phyloP scores from a whole-genome alignment of 768 basidiomycete species.

The Tubosaeta sp. region DNA sequence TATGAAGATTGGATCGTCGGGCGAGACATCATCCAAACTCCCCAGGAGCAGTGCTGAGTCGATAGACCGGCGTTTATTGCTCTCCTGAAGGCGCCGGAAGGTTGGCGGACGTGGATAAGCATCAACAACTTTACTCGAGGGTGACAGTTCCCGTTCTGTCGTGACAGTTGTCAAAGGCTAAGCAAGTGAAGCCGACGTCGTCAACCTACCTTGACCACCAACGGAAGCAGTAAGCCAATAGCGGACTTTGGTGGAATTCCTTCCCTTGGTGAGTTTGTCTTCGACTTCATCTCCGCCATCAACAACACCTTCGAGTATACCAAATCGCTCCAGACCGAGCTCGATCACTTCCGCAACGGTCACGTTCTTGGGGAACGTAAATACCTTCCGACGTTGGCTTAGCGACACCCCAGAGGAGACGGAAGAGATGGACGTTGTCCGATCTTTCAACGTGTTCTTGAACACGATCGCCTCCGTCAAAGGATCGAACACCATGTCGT shows the following conservation, averaged over 20 bases:
- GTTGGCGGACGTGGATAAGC: slow-evolving; percentile 73
- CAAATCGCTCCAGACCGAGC: slow-evolving; percentile 86
- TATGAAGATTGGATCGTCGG: slow-evolving; percentile 86
- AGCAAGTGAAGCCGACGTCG: not conserved
- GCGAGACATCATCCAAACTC: slow-evolving; percentile 64
- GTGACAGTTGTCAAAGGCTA: slow-evolving; percentile 8
- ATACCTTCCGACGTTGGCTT: slow-evolving; percentile 70
- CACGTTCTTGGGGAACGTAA: slow-evolving; percentile 90
- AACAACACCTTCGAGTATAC: slow-evolving; percentile 94
- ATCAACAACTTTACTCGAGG: slow-evolving; percentile 82
- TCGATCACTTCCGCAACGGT: slow-evolving; percentile 98
- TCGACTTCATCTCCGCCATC: slow-evolving; percentile 98
- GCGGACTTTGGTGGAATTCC: slow-evolving; percentile 72
- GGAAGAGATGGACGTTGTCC: slow-evolving; percentile 37
- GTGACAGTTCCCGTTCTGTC: slow-evolving; percentile 71
- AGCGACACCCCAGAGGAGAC: slow-evolving; percentile 54
- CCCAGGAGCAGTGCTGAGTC: slow-evolving; percentile 76
- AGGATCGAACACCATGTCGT: slow-evolving; percentile 93
- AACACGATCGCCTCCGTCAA: slow-evolving; percentile 92
- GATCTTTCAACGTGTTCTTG: slow-evolving; percentile 63
- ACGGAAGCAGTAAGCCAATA: slow-evolving; percentile 68
- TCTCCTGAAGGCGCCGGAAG: slow-evolving; percentile 56
- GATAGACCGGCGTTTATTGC: slow-evolving; percentile 77
- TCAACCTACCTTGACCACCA: slow-evolving; percentile 58
- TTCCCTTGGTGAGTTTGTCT: slow-evolving; percentile 80